Conservation (phyloP, 2,329 filamentous ascomycete genomes). For the Hyphodiscus sp. region DNA sequence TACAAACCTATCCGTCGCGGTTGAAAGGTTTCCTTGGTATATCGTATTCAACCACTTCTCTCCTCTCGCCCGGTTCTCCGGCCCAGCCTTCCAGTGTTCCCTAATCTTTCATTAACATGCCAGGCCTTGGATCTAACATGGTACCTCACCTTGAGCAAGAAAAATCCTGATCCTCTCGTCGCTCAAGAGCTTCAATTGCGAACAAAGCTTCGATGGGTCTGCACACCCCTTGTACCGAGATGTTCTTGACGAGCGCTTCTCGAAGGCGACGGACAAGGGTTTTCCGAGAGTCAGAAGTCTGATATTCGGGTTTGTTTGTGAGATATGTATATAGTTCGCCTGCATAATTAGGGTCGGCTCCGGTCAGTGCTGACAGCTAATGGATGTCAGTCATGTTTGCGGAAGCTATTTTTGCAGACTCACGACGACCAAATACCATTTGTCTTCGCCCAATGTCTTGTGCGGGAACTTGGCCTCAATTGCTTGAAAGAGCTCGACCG, state of each 20-base stretch:
- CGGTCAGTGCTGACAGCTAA: slow-evolving; percentile 32
- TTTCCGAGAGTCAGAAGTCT: slow-evolving; percentile 38
- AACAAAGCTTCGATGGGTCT: slow-evolving; percentile 47
- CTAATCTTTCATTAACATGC: slow-evolving; percentile 27
- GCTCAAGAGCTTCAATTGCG: slow-evolving; percentile 20
- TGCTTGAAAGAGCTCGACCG: slow-evolving; percentile 34
- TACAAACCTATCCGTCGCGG: slow-evolving; percentile 33
- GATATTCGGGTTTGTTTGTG: slow-evolving; percentile 40
- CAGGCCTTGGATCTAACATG: neutral
- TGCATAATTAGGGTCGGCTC: slow-evolving; percentile 44
- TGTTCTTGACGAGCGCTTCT: slow-evolving; percentile 53
- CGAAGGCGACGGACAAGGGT: slow-evolving; percentile 44
- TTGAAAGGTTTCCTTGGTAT: slow-evolving; percentile 25
- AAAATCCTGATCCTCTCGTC: slow-evolving; percentile 49
- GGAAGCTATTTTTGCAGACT: slow-evolving; percentile 4
- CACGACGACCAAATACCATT: slow-evolving; percentile 41
- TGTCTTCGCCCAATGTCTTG: slow-evolving; percentile 34
- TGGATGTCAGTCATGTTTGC: slow-evolving; percentile 23
- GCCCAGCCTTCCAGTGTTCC: slow-evolving; percentile 51
- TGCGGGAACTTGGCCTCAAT: slow-evolving; percentile 38
- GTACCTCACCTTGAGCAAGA: slow-evolving; percentile 21
- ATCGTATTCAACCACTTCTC: slow-evolving; percentile 50
- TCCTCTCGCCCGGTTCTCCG: slow-evolving; percentile 46
- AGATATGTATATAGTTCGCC: slow-evolving; percentile 51
- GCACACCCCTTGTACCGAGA: slow-evolving; percentile 53